Evolutionary conservation across 805 yeast species (phyloP), one percentile per base, ranked within the genome.

Genomic region (Pichia manshurica): DNA sequence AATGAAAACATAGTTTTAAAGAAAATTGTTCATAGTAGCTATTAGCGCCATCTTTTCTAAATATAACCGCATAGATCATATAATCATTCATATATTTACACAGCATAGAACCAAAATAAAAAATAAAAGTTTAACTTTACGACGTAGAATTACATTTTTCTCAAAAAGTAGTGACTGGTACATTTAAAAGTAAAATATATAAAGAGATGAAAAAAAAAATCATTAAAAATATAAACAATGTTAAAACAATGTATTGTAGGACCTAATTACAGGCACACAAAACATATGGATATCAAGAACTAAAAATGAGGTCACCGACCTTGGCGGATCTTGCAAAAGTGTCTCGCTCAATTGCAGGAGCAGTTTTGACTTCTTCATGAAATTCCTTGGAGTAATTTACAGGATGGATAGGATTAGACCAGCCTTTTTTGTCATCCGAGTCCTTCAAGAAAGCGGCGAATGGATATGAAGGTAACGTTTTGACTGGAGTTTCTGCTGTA

Each of bases 391-490:
- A 29, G 38, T 63, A 63, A 41, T 63, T 54, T n/a, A 9, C 31
- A 7, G 60, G 56, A 20, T 56, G 23, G 10, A 37, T 42, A 15
- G 70, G 70, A 48, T 68, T 68, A 1, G 67, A 59, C 78, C 78
- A 73, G 7, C 78, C 78, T 25, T 63, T 46, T 17, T 63, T 57
- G 22, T 64, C 72, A 46, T 64, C 68, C 32, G 59, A 65, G 4
- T 58, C 56, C 34, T 69, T 62, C 9, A 70, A 60, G 53, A 69
- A 81, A 56, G 74, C 71, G 2, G 87, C 85, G 68, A 81, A 81
- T 31, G 87, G 87, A 57, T 81, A 81, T 2, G 78, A 67, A 17
- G 81, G 77, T 42, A 74, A 57, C 0, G 87, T 81, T 55, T 73
- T 78, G 21, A 81, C 52, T 2, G 84, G 84, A 0, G 79, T 73